Conservation (phyloP, 2,329 filamentous ascomycete species). For the Fusarium sacchari region DNA sequence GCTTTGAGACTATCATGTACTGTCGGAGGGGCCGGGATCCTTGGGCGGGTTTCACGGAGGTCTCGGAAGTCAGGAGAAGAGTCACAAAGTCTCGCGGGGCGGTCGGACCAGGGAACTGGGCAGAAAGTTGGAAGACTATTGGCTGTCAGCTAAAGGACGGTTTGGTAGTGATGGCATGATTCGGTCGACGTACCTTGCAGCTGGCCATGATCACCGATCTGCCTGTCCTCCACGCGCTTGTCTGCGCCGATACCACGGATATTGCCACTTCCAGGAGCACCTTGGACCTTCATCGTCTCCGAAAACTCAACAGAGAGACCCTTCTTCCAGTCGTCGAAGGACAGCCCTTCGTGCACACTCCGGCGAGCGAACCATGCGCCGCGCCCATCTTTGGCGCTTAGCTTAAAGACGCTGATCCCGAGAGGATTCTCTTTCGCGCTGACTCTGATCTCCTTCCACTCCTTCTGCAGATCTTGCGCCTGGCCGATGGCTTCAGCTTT, state of each 20-base stretch:
- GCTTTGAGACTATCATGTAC: slow-evolving; percentile 89
- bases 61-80: slow-evolving; percentile 75
- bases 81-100: slow-evolving; percentile 89
- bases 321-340: slow-evolving; percentile 80
- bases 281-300: slow-evolving; percentile 77
- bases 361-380: slow-evolving; percentile 90
- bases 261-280: slow-evolving; percentile 75
- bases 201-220: slow-evolving; percentile 67
- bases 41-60: slow-evolving; percentile 51
- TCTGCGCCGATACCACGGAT: slow-evolving; percentile 90
- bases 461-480: slow-evolving; percentile 71
- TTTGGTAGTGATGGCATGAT: neutral
- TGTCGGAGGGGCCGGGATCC: slow-evolving; percentile 65
- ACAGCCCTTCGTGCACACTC: slow-evolving; percentile 81
- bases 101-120: slow-evolving; percentile 89
- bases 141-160: slow-evolving; percentile 31
- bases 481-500: slow-evolving; percentile 59
- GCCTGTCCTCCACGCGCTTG: slow-evolving; percentile 72
- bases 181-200: slow-evolving; percentile 63
- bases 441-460: slow-evolving; percentile 88
- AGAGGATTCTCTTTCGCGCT: slow-evolving; percentile 78
- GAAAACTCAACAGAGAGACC: slow-evolving; percentile 83
- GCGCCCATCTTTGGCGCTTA: slow-evolving; percentile 79
- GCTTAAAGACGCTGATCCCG: slow-evolving; percentile 81
- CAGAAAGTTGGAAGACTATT: slow-evolving; percentile 83